Conservation (phyloP, 129 eudicot genomes). For the Deinandra increscens region DNA sequence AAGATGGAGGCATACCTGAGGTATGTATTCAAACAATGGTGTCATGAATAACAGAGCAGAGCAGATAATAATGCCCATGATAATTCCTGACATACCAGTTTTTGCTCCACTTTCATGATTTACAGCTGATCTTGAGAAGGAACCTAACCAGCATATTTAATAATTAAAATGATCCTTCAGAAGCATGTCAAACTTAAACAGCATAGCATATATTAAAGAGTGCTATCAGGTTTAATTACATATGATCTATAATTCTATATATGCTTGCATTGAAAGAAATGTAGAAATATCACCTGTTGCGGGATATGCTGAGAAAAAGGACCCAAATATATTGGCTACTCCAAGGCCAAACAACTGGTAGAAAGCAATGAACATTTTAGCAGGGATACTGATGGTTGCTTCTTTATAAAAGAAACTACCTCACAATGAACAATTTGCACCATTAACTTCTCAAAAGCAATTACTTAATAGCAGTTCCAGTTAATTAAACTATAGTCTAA, state of each 20-base stretch:
- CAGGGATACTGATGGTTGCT: conserved; percentile 5
- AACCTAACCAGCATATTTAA: conserved; percentile 53
- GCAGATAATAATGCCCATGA: conserved; percentile 79
- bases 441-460: conserved; percentile 11
- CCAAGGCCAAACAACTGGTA: conserved; percentile 97
- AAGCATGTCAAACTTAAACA: conserved; percentile 21
- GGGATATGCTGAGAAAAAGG: conserved; percentile 87
- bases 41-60: conserved; percentile 80
- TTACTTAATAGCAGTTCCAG: conserved; percentile 1
- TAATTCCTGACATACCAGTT: conserved; percentile 86
- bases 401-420: conserved; percentile 1
- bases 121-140: conserved; percentile 97
- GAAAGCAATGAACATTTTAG: conserved; percentile 21
- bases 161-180: conserved; percentile 3
- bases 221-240: conserved; percentile 8
- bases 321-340: conserved; percentile 81
- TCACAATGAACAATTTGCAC: conserved; percentile 7
- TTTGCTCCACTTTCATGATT: conserved; percentile 98
- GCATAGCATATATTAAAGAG: conserved; percentile 4
- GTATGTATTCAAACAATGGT: conserved; percentile 83
- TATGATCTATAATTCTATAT: not conserved
- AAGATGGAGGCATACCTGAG: conserved; percentile 57
- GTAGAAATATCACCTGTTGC: conserved; percentile 71
- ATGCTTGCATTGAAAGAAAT: not conserved
- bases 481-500: not conserved